phyloP scores from a whole-genome alignment of 2,329 filamentous ascomycete species.

The Trichoderma aggressivum region DNA sequence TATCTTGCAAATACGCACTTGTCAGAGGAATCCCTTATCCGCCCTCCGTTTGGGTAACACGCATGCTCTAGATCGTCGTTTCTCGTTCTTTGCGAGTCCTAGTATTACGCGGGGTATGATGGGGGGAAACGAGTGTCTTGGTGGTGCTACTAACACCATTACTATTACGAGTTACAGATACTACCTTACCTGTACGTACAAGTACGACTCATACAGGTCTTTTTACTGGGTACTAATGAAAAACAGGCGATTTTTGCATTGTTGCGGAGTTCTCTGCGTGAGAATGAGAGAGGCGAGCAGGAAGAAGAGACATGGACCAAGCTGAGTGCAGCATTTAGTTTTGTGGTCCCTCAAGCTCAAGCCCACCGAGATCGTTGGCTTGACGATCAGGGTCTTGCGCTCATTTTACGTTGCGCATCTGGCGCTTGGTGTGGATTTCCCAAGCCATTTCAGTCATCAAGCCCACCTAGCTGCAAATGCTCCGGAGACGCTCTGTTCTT shows the following conservation, averaged over 20 bases:
- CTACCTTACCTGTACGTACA: background rate
- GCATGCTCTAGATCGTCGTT: background rate
- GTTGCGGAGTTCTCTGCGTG: background rate
- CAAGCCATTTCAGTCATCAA: background rate
- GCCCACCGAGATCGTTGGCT: slow-evolving; percentile 9
- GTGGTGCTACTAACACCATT: background rate
- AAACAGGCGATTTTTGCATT: background rate
- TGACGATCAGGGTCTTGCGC: slow-evolving; percentile 15
- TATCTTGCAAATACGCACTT: slow-evolving; percentile 12
- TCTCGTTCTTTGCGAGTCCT: background rate
- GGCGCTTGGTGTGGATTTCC: slow-evolving; percentile 4
- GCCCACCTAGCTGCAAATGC: background rate
- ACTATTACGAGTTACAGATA: background rate
- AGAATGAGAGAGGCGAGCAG: background rate
- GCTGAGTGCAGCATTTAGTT: slow-evolving; percentile 10
- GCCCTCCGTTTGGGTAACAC: background rate
- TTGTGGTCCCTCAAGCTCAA: background rate
- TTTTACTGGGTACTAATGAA: background rate
- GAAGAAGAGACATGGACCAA: background rate
- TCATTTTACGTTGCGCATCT: slow-evolving; percentile 10
- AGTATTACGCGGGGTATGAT: slow-evolving; percentile 7
- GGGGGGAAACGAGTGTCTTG: background rate
- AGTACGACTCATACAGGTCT: background rate
- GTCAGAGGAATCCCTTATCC: slow-evolving; percentile 13
- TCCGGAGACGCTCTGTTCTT: background rate